Evolutionary conservation across 352 stramenopile species (phyloP).

Genomic region (Aphanomyces cochlioides): DNA sequence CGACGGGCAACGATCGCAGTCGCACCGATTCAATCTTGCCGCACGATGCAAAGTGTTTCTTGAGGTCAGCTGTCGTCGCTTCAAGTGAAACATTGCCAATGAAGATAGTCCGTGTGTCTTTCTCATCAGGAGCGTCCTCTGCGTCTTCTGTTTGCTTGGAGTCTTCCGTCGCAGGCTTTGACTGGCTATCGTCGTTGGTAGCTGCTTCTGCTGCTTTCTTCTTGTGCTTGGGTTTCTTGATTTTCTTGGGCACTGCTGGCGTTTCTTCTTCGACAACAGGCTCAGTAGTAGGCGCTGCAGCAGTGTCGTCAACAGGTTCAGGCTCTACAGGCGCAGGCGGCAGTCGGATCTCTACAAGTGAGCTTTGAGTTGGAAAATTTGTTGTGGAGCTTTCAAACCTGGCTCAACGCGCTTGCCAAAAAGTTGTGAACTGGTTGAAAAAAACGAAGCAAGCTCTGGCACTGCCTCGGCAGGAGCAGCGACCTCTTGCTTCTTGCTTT

Average conservation of each 20-base stretch:
- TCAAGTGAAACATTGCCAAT: conserved; percentile 90
- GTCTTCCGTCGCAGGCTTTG: neutral
- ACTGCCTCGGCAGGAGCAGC: neutral
- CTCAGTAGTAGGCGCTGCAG: neutral
- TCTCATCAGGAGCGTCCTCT: conserved; percentile 42
- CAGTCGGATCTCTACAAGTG: no score
- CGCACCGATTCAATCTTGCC: conserved; percentile 84
- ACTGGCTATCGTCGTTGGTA: neutral
- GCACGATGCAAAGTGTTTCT: conserved; percentile 75
- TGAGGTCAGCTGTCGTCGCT: conserved; percentile 72
- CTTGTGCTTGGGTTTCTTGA: conserved; percentile 32
- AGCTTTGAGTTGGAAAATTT: neutral
- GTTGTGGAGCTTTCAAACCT: neutral
- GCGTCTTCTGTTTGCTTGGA: neutral
- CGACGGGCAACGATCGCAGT: conserved; percentile 81
- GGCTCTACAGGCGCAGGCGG: neutral
- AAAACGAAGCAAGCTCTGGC: conserved; percentile 23
- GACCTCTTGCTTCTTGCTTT: neutral
- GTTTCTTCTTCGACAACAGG: neutral
- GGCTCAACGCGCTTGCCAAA: conserved; percentile 16
- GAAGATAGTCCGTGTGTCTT: conserved; percentile 82
- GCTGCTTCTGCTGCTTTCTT: conserved; percentile 23
- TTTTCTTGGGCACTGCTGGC: conserved; percentile 18
- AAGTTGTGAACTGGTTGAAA: conserved; percentile 22
- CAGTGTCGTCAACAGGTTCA: neutral